phyloP scores from a whole-genome alignment of 306 rosid species.

The Rosa persica region DNA sequence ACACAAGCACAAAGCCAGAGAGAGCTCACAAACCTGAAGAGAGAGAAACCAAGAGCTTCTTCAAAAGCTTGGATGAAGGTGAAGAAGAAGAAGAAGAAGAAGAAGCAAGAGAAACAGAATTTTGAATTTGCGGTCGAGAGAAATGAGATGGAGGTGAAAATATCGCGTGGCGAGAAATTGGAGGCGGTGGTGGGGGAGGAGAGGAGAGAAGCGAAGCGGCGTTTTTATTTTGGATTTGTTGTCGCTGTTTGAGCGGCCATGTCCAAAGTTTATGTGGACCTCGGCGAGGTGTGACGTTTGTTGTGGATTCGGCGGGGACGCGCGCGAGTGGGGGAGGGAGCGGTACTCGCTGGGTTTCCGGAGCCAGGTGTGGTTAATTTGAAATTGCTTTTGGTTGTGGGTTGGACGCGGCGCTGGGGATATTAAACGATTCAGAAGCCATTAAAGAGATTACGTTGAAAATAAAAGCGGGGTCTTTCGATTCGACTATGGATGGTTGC shows the following conservation, averaged over 20 bases:
- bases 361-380: background rate
- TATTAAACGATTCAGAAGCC: background rate
- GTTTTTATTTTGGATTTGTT: slow-evolving; percentile 5
- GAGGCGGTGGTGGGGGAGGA: background rate
- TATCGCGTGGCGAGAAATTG: slow-evolving; percentile 21
- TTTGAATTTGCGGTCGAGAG: too few species aligned
- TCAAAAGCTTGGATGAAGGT: background rate
- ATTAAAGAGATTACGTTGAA: background rate
- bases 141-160: background rate
- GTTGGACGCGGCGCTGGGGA: background rate
- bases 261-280: slow-evolving; percentile 9
- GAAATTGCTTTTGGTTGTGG: background rate
- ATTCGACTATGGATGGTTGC: background rate
- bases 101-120: too few species aligned
- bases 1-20: too few species aligned
- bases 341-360: background rate
- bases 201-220: slow-evolving; percentile 23
- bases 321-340: background rate
- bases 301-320: background rate
- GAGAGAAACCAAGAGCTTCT: slow-evolving; percentile 17
- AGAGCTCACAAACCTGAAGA: slow-evolving; percentile 39
- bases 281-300: background rate
- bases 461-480: background rate
- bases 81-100: too few species aligned
- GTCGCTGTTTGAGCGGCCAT: slow-evolving; percentile 12